Base-by-base conservation (phyloP, 2,329 filamentous ascomycete genomes). In the Trichoderma atrobrunneum region DNA sequence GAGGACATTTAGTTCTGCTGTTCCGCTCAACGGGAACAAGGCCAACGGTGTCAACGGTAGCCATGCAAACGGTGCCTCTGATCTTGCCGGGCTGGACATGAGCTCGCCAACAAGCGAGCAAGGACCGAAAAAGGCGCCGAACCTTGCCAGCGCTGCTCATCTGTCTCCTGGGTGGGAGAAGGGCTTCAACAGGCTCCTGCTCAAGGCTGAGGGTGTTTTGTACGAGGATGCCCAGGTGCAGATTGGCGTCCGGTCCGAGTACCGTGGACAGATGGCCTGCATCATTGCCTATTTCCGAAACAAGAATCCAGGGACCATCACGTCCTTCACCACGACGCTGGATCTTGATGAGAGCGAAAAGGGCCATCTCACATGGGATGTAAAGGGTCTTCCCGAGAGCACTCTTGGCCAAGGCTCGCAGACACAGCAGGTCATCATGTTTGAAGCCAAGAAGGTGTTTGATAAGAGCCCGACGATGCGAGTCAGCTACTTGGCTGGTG, bases 221-320 rank as follows among this genome's bases (percentile, higher is more conserved):
- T 99, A 98, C 79, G 95, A 99, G 82, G 96, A 99, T 79, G 92
- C 91, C 0, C 96, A 99, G 82, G 89, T 99, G 69, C 95, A 99
- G 79, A 88, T 99, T 54, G 96, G 96, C 36, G 84, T 98, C 67
- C 91, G 96, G 43, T 97, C 94, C 11, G 96, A 99, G 82, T 99
- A 98, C 80, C 92, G 96, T 73, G 93, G 91, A n/a, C 93, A 97
- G 79, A 92, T 98, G 84, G 96, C 96, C 56, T 97, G 96, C 78
- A 85, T 99, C 74, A 98, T 99, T 77, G 85, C 97, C 66, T 99
- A 98, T 82, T 97, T 98, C 81, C 93, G 91, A 73, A 99, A 99
- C 86, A 97, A 97, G 84, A 94, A 94, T 1, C 91, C 93, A 0
- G 91, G 92, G 48, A 84, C 92, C 0, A 92, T 99, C 77, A 92